Evolutionary conservation across 495 filamentous ascomycete species (phyloP).

Genomic region (Penicillium paradoxum): DNA sequence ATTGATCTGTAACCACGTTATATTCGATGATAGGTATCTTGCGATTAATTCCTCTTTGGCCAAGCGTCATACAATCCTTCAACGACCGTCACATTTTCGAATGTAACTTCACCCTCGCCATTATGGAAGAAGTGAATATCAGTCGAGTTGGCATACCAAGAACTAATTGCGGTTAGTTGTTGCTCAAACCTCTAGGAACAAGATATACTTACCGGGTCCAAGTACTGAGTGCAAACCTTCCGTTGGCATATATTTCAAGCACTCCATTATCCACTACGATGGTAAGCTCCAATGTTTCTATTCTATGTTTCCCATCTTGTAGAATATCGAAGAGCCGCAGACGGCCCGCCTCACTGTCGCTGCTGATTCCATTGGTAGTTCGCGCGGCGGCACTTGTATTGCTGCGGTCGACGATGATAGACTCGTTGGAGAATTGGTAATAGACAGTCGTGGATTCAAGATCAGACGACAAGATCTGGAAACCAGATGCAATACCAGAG

Average conservation of each 20-base stretch:
- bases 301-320: background rate
- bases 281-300: conserved; percentile 18
- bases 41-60: conserved; percentile 10
- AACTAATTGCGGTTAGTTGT: conserved; percentile 7
- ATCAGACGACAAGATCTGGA: conserved; percentile 17
- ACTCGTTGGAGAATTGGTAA: conserved; percentile 25
- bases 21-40: no score
- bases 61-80: conserved; percentile 21
- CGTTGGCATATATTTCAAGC: conserved; percentile 22
- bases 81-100: conserved; percentile 11
- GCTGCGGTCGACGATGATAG: conserved; percentile 18
- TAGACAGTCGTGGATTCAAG: conserved; percentile 16
- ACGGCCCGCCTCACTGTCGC: conserved; percentile 10
- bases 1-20: no score
- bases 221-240: conserved; percentile 17
- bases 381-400: conserved; percentile 18
- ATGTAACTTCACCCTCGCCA: conserved; percentile 11
- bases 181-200: background rate
- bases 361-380: conserved; percentile 16
- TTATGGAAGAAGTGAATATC: conserved; percentile 20
- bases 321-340: conserved; percentile 17
- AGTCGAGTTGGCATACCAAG: conserved; percentile 23
- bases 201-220: conserved; percentile 15
- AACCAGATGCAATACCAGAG: conserved; percentile 13
- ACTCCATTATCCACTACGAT: conserved; percentile 18